These are phyloP conservation scores for Eucalyptus tenuipes DNA, from an alignment of 345 rosid species.

Conservation along the genomic window DNA sequence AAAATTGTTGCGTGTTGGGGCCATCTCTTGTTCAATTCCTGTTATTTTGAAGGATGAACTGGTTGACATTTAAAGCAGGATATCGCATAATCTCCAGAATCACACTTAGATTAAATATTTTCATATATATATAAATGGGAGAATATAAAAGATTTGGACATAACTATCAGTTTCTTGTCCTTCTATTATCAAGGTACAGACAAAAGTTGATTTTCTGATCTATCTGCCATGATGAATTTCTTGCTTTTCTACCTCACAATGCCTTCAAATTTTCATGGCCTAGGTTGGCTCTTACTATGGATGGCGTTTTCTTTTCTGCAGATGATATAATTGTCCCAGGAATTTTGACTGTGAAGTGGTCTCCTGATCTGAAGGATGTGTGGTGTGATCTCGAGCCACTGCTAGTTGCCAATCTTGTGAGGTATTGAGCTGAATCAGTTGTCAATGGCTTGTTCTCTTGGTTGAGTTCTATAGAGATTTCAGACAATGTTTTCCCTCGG, in stretches of 20 bases:
- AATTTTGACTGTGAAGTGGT: slow-evolving; percentile 80
- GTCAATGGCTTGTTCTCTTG: neutral
- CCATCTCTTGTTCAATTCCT: slow-evolving; percentile 76
- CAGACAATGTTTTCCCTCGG: neutral
- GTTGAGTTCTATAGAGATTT: neutral
- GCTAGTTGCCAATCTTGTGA: slow-evolving; percentile 70
- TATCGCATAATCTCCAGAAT: slow-evolving; percentile 18
- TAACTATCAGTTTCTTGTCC: neutral
- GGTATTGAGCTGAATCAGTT: slow-evolving; percentile 12
- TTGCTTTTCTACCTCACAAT: neutral
- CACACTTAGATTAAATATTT: neutral
- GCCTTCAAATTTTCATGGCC: neutral
- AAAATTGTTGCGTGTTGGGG: slow-evolving; percentile 81
- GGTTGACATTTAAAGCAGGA: slow-evolving; percentile 92
- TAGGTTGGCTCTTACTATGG: neutral
- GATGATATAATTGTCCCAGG: slow-evolving; percentile 86
- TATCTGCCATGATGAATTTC: neutral
- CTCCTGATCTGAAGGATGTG: slow-evolving; percentile 77
- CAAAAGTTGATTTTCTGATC: neutral
- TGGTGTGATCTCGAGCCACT: slow-evolving; percentile 88
- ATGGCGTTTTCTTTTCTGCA: slow-evolving; percentile 2
- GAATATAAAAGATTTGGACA: neutral
- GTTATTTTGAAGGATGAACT: slow-evolving; percentile 80
- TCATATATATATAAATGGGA: neutral
- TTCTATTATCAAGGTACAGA: neutral